Percentiles rank a stretch among this genome's conserved stretches.
Evolutionary conservation across 345 rosid genomes (phyloP).

Genomic region (Lepidium didymum): DNA sequence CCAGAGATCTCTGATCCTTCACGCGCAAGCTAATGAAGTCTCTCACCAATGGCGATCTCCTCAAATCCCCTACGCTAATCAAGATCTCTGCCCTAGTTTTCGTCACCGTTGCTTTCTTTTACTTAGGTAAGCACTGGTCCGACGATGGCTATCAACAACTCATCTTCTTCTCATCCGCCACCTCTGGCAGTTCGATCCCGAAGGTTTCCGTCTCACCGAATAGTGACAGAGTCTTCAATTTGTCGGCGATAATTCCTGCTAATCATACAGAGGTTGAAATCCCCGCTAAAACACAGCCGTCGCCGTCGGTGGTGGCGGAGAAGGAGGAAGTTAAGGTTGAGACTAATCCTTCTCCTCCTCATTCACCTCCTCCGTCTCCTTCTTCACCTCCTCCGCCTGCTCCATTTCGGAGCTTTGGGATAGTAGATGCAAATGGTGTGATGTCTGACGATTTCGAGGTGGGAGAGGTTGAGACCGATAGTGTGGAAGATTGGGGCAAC

Average conservation of each 20-base stretch:
- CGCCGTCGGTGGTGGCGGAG: constrained; percentile 21
- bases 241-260: constrained; percentile 36
- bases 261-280: constrained; percentile 20
- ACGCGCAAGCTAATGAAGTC: constrained; percentile 52
- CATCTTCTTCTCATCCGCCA: constrained; percentile 61
- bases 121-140: constrained; percentile 88
- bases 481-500: constrained; percentile 58
- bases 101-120: constrained; percentile 68
- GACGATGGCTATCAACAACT: constrained; percentile 53
- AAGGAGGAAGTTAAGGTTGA: neutral
- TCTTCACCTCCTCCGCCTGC: constrained; percentile 38
- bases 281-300: neutral
- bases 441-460: constrained; percentile 82
- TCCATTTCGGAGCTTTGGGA: constrained; percentile 51
- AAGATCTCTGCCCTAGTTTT: constrained; percentile 49
- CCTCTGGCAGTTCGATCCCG: constrained; percentile 12
- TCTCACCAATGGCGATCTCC: constrained; percentile 34
- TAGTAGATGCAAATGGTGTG: constrained; percentile 71
- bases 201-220: constrained; percentile 62
- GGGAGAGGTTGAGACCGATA: constrained; percentile 61
- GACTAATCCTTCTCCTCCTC: neutral
- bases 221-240: constrained; percentile 35
- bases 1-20: constrained; percentile 23
- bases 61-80: constrained; percentile 39
- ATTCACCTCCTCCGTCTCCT: constrained; percentile 4